Evolutionary conservation across 495 filamentous ascomycete species (phyloP).

Genomic region (Aspergillus funiculosus): DNA sequence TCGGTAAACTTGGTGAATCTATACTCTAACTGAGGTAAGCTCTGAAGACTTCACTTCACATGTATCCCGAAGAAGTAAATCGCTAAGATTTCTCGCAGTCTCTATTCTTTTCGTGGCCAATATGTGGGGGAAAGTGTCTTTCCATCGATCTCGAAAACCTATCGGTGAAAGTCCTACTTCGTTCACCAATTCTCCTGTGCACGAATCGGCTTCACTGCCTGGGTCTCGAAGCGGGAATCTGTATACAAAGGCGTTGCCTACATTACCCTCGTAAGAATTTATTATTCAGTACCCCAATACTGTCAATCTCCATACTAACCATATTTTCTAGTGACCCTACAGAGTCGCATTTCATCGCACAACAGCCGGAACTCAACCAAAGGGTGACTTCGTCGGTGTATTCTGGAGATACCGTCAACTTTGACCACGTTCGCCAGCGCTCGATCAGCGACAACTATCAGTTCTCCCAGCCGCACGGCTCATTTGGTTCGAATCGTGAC

Average conservation of each 20-base stretch:
- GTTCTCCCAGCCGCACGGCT: neutral
- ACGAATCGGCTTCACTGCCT: conserved; percentile 11
- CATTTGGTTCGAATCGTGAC: neutral
- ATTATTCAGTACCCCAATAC: neutral
- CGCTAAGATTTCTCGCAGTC: neutral
- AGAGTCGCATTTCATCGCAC: conserved; percentile 7
- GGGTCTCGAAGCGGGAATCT: conserved; percentile 7
- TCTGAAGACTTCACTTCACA: neutral
- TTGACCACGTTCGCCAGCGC: conserved; percentile 17
- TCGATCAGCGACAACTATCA: conserved; percentile 18
- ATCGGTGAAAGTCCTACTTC: conserved; percentile 41
- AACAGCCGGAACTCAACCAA: conserved; percentile 11
- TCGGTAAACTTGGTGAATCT: conserved; percentile 1
- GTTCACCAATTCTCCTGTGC: conserved; percentile 34
- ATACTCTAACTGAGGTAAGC: conserved; percentile 4
- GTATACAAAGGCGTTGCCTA: conserved; percentile 32
- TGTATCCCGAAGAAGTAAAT: neutral
- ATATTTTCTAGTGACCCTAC: conserved; percentile 13
- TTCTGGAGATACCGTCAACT: conserved; percentile 18
- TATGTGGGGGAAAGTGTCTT: conserved; percentile 44
- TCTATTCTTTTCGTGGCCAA: conserved; percentile 9
- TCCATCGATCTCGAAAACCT: conserved; percentile 39
- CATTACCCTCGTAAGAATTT: conserved; percentile 38
- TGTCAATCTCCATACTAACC: conserved; percentile 7
- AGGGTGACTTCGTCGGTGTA: conserved; percentile 28